A percentile compares a stretch with the other conserved stretches of the same genome.
Evolutionary conservation across 176 grass and related monocot species (phyloP).

Genomic region (Phyllostachys edulis): DNA sequence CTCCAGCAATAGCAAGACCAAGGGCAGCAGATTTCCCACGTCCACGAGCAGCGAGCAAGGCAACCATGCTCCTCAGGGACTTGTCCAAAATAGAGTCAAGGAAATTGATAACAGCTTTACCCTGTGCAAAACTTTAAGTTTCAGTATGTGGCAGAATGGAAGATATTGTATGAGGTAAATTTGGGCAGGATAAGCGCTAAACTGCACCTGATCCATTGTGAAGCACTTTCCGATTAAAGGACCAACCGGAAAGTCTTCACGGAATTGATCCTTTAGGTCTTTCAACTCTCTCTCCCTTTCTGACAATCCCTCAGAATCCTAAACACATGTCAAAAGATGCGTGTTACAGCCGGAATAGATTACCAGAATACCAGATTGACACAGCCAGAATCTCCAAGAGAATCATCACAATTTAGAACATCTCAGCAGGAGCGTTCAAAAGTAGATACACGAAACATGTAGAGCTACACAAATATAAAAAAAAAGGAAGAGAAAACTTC

Average conservation of each 20-base stretch:
- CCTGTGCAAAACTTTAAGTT: conserved; percentile 45
- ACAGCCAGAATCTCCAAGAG: neutral
- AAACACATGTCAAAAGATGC: conserved; percentile 16
- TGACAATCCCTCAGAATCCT: conserved; percentile 84
- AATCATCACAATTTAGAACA: conserved; percentile 3
- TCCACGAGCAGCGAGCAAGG: conserved; percentile 90
- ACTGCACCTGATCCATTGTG: conserved; percentile 84
- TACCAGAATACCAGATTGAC: neutral
- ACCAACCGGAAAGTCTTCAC: conserved; percentile 84
- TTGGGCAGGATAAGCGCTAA: neutral
- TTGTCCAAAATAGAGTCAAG: conserved; percentile 95
- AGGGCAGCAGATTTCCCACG: conserved; percentile 96
- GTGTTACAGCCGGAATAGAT: conserved; percentile 5
- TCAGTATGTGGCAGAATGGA: neutral
- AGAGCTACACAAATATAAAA: neutral
- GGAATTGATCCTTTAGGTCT: conserved; percentile 82
- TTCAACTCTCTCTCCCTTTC: conserved; percentile 80
- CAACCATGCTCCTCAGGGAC: conserved; percentile 72
- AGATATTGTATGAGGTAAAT: neutral
- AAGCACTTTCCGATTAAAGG: conserved; percentile 91
- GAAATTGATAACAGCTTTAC: conserved; percentile 83
- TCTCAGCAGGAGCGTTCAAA: neutral
- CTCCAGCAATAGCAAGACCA: conserved; percentile 95
- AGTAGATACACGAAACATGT: neutral
- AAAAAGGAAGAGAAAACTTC: neutral